Evolutionary conservation across 345 rosid species (phyloP), one percentile per base, ranked within the genome.

Genomic region (Linum lewisii): DNA sequence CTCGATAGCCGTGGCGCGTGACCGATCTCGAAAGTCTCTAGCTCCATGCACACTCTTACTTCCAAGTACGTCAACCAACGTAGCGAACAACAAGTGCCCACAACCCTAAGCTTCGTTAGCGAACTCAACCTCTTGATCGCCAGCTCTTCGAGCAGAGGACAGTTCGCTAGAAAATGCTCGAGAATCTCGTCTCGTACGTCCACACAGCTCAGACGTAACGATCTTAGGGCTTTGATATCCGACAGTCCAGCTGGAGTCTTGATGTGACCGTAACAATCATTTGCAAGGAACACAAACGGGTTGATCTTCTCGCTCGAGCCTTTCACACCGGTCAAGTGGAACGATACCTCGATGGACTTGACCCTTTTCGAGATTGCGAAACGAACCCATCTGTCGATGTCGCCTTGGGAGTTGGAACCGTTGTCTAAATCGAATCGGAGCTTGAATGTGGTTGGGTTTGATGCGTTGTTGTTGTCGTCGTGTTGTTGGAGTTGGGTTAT

Each of bases 361-460:
- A 61, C 71, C 29, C 21, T 53, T 60, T 45, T 67, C 0, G 29
- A 59, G 0, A 67, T 34, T 2, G 71, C 71, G 32, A 54, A 61
- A 0, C 13, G 21, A 8, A 67, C 11, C 65, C 71, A 67, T 5
- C 51, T 8, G 14, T 67, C 57, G 22, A 67, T 25, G 61, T 23
- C 58, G 23, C 22, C n/a, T 18, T 54, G 20, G 23, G 16, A 37
- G 2, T 21, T 23, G 38, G 6, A 34, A 19, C 11, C 2, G 2
- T 21, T 54, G 15, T 21, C 29, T 36, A 61, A 4, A 9, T 18
- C 18, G 37, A 44, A 55, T 19, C 32, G 7, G 24, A 61, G 15
- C 3, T 11, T 29, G 19, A 67, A 67, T 22, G 20, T 32, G 29
- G 55, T 55, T 45, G 61, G 5, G 4, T 34, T 34, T 8, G 20